Percentiles rank a stretch among this genome's conserved stretches.
Conservation (phyloP, 2,329 filamentous ascomycete genomes). For the Claviceps digitariae region DNA sequence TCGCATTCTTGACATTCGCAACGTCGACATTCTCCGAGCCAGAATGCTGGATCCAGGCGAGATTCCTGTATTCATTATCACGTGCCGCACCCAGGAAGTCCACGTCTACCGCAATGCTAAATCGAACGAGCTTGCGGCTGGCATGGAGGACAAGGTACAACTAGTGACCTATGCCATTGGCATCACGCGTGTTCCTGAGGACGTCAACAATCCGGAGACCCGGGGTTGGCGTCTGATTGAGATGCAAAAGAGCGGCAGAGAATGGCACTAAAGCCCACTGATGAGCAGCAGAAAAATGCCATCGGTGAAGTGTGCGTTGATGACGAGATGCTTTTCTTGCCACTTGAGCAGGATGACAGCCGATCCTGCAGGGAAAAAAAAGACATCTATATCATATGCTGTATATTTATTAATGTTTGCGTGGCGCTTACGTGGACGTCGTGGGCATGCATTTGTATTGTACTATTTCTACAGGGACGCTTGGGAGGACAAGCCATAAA, state of each 20-base stretch:
- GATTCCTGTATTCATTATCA: constrained; percentile 92
- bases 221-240: constrained; percentile 95
- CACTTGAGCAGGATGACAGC: not conserved
- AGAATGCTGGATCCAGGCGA: constrained; percentile 74
- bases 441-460: constrained; percentile 9
- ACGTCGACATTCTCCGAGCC: constrained; percentile 77
- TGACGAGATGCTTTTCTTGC: not conserved
- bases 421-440: constrained; percentile 1
- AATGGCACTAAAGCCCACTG: constrained; percentile 45
- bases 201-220: constrained; percentile 94
- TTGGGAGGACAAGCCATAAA: not conserved
- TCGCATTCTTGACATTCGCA: constrained; percentile 84
- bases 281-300: not conserved
- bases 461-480: constrained; percentile 4
- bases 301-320: not conserved
- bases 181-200: constrained; percentile 83
- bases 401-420: constrained; percentile 1
- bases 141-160: constrained; percentile 98
- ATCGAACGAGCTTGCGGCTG: constrained; percentile 75
- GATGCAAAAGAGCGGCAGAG: constrained; percentile 93
- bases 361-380: not conserved
- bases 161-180: constrained; percentile 97
- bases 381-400: not conserved
- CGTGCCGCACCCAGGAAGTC: constrained; percentile 91
- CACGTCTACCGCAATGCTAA: constrained; percentile 94